These are phyloP conservation scores for Xylaria sp. DNA, from an alignment of 2,329 filamentous ascomycete species.

Conservation along the genomic window DNA sequence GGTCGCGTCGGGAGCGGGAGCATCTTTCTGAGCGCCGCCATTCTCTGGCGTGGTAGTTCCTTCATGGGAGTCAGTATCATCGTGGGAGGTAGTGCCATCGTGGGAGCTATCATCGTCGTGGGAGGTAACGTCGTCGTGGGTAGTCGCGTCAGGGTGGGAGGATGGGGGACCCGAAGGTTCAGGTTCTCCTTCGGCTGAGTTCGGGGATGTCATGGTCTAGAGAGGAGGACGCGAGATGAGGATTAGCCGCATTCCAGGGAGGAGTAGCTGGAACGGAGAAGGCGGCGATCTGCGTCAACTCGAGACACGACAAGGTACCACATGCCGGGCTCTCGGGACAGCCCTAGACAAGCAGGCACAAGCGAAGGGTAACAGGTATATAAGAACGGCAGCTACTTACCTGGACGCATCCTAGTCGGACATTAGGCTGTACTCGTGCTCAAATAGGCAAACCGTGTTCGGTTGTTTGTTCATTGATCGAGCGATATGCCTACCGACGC, in stretches of 20 bases:
- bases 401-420: slow-evolving; percentile 17
- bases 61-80: slow-evolving; percentile 16
- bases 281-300: slow-evolving; percentile 13
- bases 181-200: slow-evolving; percentile 28
- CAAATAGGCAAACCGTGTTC: not conserved
- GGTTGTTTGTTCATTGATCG: not conserved
- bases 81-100: slow-evolving; percentile 6
- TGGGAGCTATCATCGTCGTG: not conserved
- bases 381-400: slow-evolving; percentile 4
- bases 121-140: not conserved
- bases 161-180: slow-evolving; percentile 27
- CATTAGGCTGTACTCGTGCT: not conserved
- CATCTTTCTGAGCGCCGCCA: slow-evolving; percentile 14
- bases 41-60: not conserved
- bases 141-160: slow-evolving; percentile 16
- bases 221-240: slow-evolving; percentile 12
- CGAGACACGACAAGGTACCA: slow-evolving; percentile 2
- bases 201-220: slow-evolving; percentile 31
- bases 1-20: slow-evolving; percentile 17
- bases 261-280: slow-evolving; percentile 1
- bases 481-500: not conserved
- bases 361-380: not conserved
- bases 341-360: not conserved
- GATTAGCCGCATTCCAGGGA: slow-evolving; percentile 23
- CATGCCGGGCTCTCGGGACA: not conserved